phyloP scores from a whole-genome alignment of 495 filamentous ascomycete genomes.

The Penicillium tannophilum region DNA sequence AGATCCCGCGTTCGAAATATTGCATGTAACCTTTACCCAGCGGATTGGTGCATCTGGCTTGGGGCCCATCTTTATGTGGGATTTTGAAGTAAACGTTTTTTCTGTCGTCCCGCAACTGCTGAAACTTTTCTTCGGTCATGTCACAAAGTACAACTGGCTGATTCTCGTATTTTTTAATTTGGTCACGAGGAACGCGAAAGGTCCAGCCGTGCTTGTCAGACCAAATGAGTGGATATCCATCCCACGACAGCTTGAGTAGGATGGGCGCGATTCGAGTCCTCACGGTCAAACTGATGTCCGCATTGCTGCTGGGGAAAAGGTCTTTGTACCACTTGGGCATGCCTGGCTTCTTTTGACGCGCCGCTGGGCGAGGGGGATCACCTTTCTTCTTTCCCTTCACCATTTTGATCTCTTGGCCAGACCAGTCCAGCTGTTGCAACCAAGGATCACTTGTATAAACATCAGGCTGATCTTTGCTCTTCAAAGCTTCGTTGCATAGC shows the following conservation, averaged over 20 bases:
- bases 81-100: slow-evolving; percentile 82
- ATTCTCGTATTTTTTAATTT: slow-evolving; percentile 64
- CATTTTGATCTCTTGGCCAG: slow-evolving; percentile 87
- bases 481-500: slow-evolving; percentile 74
- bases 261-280: slow-evolving; percentile 87
- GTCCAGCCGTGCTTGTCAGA: slow-evolving; percentile 92
- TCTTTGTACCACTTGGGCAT: slow-evolving; percentile 97
- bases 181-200: slow-evolving; percentile 70
- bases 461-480: slow-evolving; percentile 66
- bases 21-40: slow-evolving; percentile 86
- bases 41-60: slow-evolving; percentile 78
- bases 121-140: slow-evolving; percentile 71
- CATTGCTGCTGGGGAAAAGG: slow-evolving; percentile 66
- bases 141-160: slow-evolving; percentile 73
- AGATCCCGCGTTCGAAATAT: slow-evolving; percentile 86
- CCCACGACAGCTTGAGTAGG: slow-evolving; percentile 83
- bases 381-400: slow-evolving; percentile 85
- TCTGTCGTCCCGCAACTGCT: slow-evolving; percentile 64
- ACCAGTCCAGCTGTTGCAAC: slow-evolving; percentile 94
- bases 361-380: slow-evolving; percentile 74
- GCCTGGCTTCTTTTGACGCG: slow-evolving; percentile 87
- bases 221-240: slow-evolving; percentile 87
- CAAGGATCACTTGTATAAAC: slow-evolving; percentile 79
- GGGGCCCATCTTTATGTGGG: slow-evolving; percentile 92
- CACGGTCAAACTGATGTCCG: slow-evolving; percentile 76